Conservation (phyloP, 768 basidiomycete species). For the Trametes maxima region DNA sequence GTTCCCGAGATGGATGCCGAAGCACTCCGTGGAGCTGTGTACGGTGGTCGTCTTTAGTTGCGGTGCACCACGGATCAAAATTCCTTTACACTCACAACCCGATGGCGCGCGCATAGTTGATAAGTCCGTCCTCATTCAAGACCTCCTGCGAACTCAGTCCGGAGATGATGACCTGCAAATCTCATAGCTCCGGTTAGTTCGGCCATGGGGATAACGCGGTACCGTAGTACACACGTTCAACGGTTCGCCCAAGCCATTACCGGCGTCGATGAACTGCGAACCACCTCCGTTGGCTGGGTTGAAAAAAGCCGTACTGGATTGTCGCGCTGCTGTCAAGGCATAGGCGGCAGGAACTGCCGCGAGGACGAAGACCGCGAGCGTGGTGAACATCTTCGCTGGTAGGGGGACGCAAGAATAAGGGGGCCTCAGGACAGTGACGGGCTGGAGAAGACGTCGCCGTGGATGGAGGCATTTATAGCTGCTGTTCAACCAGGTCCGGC, state of each 20-base stretch:
- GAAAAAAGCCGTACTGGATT: constrained; percentile 33
- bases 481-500: neutral
- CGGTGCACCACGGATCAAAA: neutral
- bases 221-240: constrained; percentile 40
- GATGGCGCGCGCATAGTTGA: constrained; percentile 62
- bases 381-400: constrained; percentile 16
- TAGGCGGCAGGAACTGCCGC: constrained; percentile 7
- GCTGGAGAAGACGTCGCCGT: neutral
- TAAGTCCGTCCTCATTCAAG: constrained; percentile 55
- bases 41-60: neutral
- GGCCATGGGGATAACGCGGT: neutral
- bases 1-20: constrained; percentile 39
- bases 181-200: neutral
- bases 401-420: neutral
- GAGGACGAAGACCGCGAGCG: constrained; percentile 17
- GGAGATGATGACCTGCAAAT: constrained; percentile 60
- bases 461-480: neutral
- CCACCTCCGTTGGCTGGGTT: constrained; percentile 42
- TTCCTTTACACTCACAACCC: constrained; percentile 52
- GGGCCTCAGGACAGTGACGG: neutral
- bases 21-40: constrained; percentile 44
- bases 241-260: constrained; percentile 44
- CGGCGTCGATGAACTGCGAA: constrained; percentile 45
- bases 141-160: constrained; percentile 59
- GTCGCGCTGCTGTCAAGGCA: neutral